A percentile compares a stretch with the other conserved stretches of the same genome.
These are phyloP conservation scores for Rosa chinensis DNA, from an alignment of 306 rosid genomes.

Conservation along the genomic window DNA sequence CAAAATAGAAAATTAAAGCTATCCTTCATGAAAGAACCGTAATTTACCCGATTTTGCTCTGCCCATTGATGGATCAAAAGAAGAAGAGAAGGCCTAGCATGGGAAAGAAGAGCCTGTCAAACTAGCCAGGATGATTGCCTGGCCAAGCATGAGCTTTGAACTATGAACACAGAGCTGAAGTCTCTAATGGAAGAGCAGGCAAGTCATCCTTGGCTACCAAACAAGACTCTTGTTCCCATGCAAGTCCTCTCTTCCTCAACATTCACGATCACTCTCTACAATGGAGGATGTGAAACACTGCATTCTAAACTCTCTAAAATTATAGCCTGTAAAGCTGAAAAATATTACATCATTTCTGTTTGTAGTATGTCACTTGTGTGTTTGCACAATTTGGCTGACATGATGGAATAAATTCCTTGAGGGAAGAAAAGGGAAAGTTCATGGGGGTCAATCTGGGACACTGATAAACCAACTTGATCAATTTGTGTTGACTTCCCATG, in stretches of 20 bases:
- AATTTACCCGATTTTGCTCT: neutral
- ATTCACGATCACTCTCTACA: neutral
- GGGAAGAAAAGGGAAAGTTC: neutral
- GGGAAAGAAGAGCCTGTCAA: constrained; percentile 22
- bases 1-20: too few relatives aligned
- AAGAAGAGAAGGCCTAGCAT: constrained; percentile 33
- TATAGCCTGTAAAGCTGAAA: constrained; percentile 4
- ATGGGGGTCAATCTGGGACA: neutral
- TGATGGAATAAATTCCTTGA: constrained; percentile 12
- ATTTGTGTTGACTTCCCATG: neutral
- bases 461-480: neutral
- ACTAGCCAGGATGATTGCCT: constrained; percentile 31
- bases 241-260: constrained; percentile 9
- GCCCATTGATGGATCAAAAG: neutral
- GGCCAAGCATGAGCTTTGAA: constrained; percentile 5
- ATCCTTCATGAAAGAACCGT: neutral
- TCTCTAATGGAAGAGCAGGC: constrained; percentile 21
- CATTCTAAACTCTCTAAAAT: neutral
- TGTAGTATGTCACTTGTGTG: neutral
- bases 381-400: constrained; percentile 1
- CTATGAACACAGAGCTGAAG: too few relatives aligned
- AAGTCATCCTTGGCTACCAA: constrained; percentile 42
- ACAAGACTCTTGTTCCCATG: constrained; percentile 16
- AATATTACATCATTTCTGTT: neutral
- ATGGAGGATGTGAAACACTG: constrained; percentile 7